A percentile compares a stretch with the other conserved stretches of the same genome.
These are phyloP conservation scores for Naganishia sp. DNA, from an alignment of 1,284 basidiomycete species.

Conservation along the genomic window DNA sequence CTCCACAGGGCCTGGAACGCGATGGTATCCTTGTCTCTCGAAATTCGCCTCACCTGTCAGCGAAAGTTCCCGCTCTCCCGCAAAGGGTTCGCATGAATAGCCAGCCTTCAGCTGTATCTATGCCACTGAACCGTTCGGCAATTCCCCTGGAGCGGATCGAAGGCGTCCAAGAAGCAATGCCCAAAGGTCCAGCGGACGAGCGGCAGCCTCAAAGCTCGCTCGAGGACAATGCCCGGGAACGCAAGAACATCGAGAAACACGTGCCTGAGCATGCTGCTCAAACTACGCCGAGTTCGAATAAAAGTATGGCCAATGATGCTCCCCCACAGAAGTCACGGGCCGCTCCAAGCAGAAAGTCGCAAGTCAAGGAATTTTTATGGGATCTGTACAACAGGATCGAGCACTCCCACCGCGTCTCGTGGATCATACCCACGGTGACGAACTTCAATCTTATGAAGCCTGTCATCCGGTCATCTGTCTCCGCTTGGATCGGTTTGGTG, in stretches of 20 bases:
- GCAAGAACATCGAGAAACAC: too few species aligned
- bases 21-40: too few species aligned
- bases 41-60: too few species aligned
- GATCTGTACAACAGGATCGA: constrained; percentile 11
- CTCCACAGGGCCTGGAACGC: neutral
- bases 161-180: too few species aligned
- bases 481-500: constrained; percentile 51
- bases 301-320: neutral
- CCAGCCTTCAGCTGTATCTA: constrained; percentile 13
- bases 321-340: neutral
- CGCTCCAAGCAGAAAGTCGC: neutral
- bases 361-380: neutral
- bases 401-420: constrained; percentile 37
- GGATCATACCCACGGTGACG: constrained; percentile 44
- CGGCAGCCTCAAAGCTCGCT: too few species aligned
- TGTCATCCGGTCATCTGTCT: constrained; percentile 45
- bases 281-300: too few species aligned
- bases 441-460: constrained; percentile 44
- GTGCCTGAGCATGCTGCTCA: too few species aligned
- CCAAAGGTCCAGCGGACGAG: too few species aligned
- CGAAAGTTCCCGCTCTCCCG: neutral
- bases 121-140: neutral
- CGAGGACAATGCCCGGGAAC: too few species aligned
- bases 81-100: constrained; percentile 25
- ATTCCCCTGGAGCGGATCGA: too few species aligned